These are phyloP conservation scores for Immersiporthe knoxdaviesiana DNA, from an alignment of 2,329 filamentous ascomycete species.

Conservation along the genomic window DNA sequence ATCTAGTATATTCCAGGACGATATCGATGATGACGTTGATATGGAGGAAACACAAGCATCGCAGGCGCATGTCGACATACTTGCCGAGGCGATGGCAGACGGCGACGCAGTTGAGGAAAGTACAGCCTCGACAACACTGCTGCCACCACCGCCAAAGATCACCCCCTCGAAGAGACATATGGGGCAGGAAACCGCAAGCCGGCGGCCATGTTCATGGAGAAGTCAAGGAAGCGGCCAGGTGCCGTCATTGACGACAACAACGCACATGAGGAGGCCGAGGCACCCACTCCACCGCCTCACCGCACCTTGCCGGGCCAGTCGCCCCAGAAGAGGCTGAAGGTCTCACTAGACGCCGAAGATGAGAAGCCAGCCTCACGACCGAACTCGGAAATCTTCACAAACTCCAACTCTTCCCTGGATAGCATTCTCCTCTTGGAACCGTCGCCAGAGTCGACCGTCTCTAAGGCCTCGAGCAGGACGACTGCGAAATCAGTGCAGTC, in stretches of 20 bases:
- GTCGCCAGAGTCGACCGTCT: constrained; percentile 18
- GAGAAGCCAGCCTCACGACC: constrained; percentile 28
- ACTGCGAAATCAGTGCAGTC: constrained; percentile 16
- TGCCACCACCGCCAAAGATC: constrained; percentile 51
- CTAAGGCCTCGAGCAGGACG: constrained; percentile 23
- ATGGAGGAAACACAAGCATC: constrained; percentile 47
- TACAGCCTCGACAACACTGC: constrained; percentile 45
- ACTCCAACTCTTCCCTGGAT: constrained; percentile 35
- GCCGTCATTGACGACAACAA: constrained; percentile 56
- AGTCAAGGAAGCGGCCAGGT: constrained; percentile 38
- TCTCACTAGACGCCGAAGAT: constrained; percentile 27
- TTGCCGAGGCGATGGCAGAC: constrained; percentile 44
- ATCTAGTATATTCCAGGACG: constrained; percentile 50
- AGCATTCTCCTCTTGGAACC: constrained; percentile 31
- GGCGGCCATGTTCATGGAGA: constrained; percentile 52
- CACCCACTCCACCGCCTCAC: constrained; percentile 42
- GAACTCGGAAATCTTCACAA: constrained; percentile 29
- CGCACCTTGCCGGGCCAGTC: constrained; percentile 37
- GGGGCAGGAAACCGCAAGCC: constrained; percentile 53
- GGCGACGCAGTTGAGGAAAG: constrained; percentile 7
- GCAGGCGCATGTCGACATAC: constrained; percentile 50
- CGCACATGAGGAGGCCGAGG: constrained; percentile 43
- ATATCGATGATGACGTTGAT: constrained; percentile 45
- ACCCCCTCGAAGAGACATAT: constrained; percentile 57
- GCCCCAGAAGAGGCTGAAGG: constrained; percentile 37